A percentile compares a stretch with the other conserved stretches of the same genome.
These are phyloP conservation scores for Allium sativum DNA, from an alignment of 106 monocot species.

Conservation along the genomic window DNA sequence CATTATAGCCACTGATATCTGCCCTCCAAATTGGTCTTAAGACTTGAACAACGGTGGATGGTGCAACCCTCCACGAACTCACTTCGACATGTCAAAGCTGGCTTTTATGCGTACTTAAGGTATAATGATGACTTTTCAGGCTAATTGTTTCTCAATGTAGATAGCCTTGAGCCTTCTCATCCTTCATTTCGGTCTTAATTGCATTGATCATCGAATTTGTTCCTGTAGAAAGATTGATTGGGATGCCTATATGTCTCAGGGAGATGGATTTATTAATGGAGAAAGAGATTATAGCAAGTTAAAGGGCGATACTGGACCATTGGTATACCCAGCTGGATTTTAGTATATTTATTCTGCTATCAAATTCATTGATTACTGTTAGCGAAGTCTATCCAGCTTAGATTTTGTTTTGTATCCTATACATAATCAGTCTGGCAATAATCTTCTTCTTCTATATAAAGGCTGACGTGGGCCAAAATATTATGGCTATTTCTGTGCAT, in stretches of 20 bases:
- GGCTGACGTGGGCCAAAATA: slow-evolving; percentile 30
- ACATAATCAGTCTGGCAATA: slow-evolving; percentile 68
- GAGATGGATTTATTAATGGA: slow-evolving; percentile 78
- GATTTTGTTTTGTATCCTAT: slow-evolving; percentile 86
- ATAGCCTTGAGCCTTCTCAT: slow-evolving; percentile 32
- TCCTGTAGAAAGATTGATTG: slow-evolving; percentile 99
- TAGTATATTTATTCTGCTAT: slow-evolving; percentile 76
- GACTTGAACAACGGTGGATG: too few relatives aligned
- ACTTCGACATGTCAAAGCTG: too few relatives aligned
- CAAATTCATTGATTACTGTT: slow-evolving; percentile 65
- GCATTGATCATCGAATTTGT: slow-evolving; percentile 72
- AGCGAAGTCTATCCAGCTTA: slow-evolving; percentile 78
- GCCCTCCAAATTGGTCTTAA: too few relatives aligned
- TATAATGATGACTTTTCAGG: too few relatives aligned
- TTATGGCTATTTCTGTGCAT: too few relatives aligned
- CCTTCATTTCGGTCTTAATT: slow-evolving; percentile 54
- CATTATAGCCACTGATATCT: too few relatives aligned
- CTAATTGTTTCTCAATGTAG: too few relatives aligned
- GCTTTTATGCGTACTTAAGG: too few relatives aligned
- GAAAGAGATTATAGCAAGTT: slow-evolving; percentile 91
- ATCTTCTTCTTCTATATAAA: slow-evolving; percentile 61
- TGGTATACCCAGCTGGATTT: slow-evolving; percentile 96
- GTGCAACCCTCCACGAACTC: too few relatives aligned
- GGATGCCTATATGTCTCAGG: slow-evolving; percentile 99
- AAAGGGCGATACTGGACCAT: slow-evolving; percentile 87